Evolutionary conservation across 169 alveolate genomes (phyloP), one percentile per base, ranked within the genome.

Genomic region (Plasmodium fragile): DNA sequence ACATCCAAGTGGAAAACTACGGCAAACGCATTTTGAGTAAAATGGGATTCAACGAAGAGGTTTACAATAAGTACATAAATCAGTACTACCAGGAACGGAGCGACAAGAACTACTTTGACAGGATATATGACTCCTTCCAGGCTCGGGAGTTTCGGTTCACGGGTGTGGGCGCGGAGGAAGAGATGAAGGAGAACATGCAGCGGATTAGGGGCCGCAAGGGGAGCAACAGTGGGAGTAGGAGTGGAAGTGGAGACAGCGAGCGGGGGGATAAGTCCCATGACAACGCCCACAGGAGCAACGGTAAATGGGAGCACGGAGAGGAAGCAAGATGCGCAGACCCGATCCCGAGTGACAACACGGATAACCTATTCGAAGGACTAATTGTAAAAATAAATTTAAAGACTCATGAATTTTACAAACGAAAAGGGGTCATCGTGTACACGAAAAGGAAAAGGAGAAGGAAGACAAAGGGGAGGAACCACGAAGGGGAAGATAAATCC

Each of bases 111-210:
- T 89, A 89, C 70, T 89, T 78, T 36, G 94, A 89, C 18, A 89
- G 70, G 45, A 89, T 89, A 22, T 89, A 89, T 28, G 53, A 89
- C 28, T 16, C 79, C 22, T 78, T 89, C 45, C 70, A 69, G 4
- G 22, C 90, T 18, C 28, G 94, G 32, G 75, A 79, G 5, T 89
- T 89, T 41, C 84, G 94, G 11, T 89, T 89, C 41, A 89, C 94
- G 10, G 94, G 94, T n/a, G 55, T 89, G 32, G 94, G 94, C 3
- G 94, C 94, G 32, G 94, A 89, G 41, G 94, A 59, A 3, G 94
- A 89, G 41, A 89, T 89, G 94, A 65, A 45, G 25, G 82, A 89
- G 81, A 89, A 89, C 28, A 28, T 89, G 90, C 82, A 89, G 41
- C 45, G 32, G 32, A 89, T 89, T 34, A 30, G 81, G 53, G 82